phyloP scores from a whole-genome alignment of 2,329 filamentous ascomycete genomes.

The Talaromyces sp. region DNA sequence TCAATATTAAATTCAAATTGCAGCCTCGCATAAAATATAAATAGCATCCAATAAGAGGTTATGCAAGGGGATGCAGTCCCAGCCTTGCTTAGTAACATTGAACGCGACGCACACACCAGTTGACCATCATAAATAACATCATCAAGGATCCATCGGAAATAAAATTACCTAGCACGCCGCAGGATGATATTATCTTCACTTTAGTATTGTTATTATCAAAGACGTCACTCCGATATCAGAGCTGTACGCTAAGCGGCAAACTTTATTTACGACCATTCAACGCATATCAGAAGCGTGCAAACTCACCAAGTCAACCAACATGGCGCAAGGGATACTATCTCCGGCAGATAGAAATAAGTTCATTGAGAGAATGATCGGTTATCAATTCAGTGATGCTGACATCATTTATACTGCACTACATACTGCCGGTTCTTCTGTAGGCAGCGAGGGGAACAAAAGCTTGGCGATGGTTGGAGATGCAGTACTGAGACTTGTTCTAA shows the following conservation, averaged over 20 bases:
- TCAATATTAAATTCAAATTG: neutral
- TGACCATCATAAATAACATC: too few species aligned
- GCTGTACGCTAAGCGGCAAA: neutral
- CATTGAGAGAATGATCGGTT: neutral
- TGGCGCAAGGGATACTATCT: neutral
- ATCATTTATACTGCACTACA: neutral
- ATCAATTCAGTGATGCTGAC: neutral
- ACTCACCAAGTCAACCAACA: neutral
- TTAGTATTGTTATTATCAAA: neutral
- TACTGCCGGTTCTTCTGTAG: neutral
- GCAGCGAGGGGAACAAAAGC: slow-evolving; percentile 1
- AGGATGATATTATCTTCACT: neutral
- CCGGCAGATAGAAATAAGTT: neutral
- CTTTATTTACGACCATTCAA: neutral
- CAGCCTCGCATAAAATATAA: neutral
- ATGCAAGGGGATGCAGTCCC: neutral
- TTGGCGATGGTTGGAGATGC: slow-evolving; percentile 3
- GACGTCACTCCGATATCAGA: neutral
- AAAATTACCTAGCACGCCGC: neutral
- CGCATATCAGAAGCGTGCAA: neutral
- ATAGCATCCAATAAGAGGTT: neutral
- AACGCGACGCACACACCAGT: neutral
- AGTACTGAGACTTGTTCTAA: neutral
- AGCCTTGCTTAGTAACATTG: neutral
- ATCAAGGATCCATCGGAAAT: neutral